These are phyloP conservation scores for Diplodia corticola DNA, from an alignment of 2,329 filamentous ascomycete species.

Conservation along the genomic window DNA sequence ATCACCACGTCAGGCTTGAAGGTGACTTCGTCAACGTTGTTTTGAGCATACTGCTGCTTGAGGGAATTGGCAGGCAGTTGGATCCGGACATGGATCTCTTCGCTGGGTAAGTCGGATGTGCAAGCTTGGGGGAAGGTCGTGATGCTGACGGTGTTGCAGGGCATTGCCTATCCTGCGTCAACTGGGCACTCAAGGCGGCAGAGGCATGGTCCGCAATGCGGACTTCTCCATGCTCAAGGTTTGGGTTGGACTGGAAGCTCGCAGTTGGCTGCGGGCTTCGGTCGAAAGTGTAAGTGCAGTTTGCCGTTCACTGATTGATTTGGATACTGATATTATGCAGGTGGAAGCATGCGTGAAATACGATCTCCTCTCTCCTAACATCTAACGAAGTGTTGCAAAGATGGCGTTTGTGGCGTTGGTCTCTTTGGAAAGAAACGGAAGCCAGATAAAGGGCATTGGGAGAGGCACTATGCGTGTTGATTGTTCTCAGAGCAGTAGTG, in stretches of 20 bases:
- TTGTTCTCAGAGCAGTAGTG: background rate
- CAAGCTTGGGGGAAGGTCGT: background rate
- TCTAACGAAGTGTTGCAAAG: conserved; percentile 50
- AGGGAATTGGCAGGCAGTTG: conserved; percentile 86
- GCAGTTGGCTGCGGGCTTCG: conserved; percentile 85
- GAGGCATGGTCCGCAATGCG: conserved; percentile 46
- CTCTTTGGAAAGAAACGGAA: background rate
- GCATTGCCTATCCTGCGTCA: conserved; percentile 88
- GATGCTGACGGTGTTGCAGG: conserved; percentile 46
- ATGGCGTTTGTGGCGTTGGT: background rate
- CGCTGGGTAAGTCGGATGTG: conserved; percentile 55
- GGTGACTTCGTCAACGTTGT: conserved; percentile 99
- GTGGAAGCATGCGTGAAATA: conserved; percentile 90
- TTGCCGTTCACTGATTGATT: background rate
- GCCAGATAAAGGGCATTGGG: background rate
- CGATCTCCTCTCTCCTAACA: conserved; percentile 83
- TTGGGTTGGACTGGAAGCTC: conserved; percentile 87
- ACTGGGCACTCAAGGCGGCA: conserved; percentile 73
- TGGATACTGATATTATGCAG: conserved; percentile 42
- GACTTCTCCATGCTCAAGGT: conserved; percentile 74
- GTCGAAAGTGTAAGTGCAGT: conserved; percentile 72
- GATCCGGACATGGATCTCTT: conserved; percentile 88
- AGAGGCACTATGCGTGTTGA: background rate
- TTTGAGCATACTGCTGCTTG: conserved; percentile 86
- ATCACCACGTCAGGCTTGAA: conserved; percentile 90